Evolutionary conservation across 164 flowering plant genomes (phyloP).

Genomic region (Stephania japonica): DNA sequence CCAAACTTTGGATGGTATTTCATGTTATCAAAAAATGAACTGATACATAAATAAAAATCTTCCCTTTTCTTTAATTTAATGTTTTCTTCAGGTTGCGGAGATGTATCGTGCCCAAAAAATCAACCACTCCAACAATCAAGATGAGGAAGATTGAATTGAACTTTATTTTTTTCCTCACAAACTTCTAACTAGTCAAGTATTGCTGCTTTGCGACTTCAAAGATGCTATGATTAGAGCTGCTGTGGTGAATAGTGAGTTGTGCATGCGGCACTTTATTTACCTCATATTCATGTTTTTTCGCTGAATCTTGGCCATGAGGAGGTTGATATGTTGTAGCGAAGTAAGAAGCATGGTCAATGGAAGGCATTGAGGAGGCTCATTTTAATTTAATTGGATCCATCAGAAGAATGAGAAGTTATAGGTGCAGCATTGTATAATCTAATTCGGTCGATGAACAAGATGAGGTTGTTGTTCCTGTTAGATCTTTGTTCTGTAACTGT

Average conservation of each 20-base stretch:
- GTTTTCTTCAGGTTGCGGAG: constrained; percentile 64
- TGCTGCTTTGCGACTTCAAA: neutral
- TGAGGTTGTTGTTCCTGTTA: neutral
- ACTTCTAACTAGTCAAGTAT: neutral
- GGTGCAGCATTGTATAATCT: neutral
- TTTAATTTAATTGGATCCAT: neutral
- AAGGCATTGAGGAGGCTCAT: neutral
- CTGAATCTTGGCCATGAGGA: neutral
- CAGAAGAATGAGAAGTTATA: neutral
- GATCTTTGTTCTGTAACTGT: neutral
- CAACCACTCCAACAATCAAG: constrained; percentile 45
- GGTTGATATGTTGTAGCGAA: neutral
- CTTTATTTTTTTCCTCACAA: neutral
- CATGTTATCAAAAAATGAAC: no score
- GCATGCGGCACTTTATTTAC: neutral
- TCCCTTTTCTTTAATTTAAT: neutral
- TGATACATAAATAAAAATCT: no score
- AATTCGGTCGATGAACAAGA: neutral
- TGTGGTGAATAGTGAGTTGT: neutral
- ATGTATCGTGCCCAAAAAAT: constrained; percentile 73
- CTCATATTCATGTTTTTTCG: neutral
- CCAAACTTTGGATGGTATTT: neutral
- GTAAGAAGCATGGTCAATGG: neutral
- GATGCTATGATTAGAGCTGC: neutral
- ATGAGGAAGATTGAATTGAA: constrained; percentile 46